phyloP scores from a whole-genome alignment of 768 basidiomycete species.

The Phanerochaete carnosa region DNA sequence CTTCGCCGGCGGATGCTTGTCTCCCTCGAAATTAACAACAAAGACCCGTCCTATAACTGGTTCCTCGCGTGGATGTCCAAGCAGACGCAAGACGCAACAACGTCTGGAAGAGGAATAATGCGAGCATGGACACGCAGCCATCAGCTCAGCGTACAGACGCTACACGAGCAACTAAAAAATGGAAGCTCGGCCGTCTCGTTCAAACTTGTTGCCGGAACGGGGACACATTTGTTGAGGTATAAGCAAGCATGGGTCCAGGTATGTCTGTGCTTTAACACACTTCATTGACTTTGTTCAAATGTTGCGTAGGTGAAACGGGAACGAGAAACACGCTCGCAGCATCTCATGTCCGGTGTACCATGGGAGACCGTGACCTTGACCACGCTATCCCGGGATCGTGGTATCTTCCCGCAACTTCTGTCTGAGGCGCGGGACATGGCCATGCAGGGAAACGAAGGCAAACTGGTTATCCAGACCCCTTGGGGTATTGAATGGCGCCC shows the following conservation, averaged over 20 bases:
- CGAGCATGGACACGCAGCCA: constrained; percentile 66
- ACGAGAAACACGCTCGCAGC: constrained; percentile 89
- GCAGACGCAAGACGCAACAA: constrained; percentile 36
- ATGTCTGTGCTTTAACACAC: constrained; percentile 9
- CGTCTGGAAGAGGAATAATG: constrained; percentile 28
- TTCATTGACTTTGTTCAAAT: neutral
- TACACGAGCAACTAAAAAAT: constrained; percentile 84
- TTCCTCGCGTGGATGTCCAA: constrained; percentile 95
- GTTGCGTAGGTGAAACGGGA: constrained; percentile 83
- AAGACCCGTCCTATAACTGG: constrained; percentile 94
- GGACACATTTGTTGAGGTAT: constrained; percentile 90
- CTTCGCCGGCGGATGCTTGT: constrained; percentile 90
- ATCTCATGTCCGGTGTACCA: constrained; percentile 85
- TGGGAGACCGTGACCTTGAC: constrained; percentile 98
- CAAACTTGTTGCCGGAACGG: constrained; percentile 93
- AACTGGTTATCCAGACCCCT: constrained; percentile 93
- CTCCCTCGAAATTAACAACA: constrained; percentile 93
- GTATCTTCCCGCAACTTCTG: constrained; percentile 75
- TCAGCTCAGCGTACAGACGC: constrained; percentile 92
- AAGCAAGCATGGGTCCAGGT: constrained; percentile 96
- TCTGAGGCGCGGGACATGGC: constrained; percentile 89
- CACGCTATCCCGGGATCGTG: constrained; percentile 83
- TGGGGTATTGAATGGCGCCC: constrained; percentile 97
- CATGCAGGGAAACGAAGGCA: constrained; percentile 83
- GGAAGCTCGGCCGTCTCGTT: constrained; percentile 89